Base-by-base conservation (phyloP, 768 basidiomycete species). In the Flagelloscypha sp. region DNA sequence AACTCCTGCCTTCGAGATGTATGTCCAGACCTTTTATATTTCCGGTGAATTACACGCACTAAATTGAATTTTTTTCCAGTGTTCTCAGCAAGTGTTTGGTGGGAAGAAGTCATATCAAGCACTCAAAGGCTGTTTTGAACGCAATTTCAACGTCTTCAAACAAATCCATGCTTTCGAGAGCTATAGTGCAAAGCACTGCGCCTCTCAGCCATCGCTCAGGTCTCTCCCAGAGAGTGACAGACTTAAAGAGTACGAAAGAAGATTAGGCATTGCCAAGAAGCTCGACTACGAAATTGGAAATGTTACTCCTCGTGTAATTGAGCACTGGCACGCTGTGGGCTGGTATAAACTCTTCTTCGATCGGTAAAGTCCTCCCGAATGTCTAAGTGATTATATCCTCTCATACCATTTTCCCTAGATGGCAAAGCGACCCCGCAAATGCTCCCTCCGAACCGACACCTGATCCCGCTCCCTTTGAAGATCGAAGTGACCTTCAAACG, bases 1-100 rank as follows among this genome's bases (percentile, higher is more conserved):
- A 87, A 87, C 48, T 84, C 80, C 12, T 84, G 84, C 55, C 68
- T 87, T 46, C 72, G 84, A 44, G 84, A 87, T 65, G 84, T 82
- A 39, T 13, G 57, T 49, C 25, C 33, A 11, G 28, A 20, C 6
- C 24, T 24, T 36, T 4, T 21, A 21, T 27, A 2, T 31, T 18
- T 9, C 36, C n/a, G n/a, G n/a, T n/a, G n/a, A 22, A 23, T 32
- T 41, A 17, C 21, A 34, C 19, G 22, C 33, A 43, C 42, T 21
- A 17, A 15, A 15, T 28, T 35, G 23, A 11, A 16, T 12, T 29
- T 34, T 21, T 33, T 40, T 44, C 12, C 46, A 87, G 84, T 85
- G 83, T 47, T 77, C 84, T 0, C 41, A 58, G 17, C 73, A 83
- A 37, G 75, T 86, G 6, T 87, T 84, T 45, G 75, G 68, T 3